Evolutionary conservation across 1,284 basidiomycete species (phyloP).

Genomic region (Rhodotorula sp.): DNA sequence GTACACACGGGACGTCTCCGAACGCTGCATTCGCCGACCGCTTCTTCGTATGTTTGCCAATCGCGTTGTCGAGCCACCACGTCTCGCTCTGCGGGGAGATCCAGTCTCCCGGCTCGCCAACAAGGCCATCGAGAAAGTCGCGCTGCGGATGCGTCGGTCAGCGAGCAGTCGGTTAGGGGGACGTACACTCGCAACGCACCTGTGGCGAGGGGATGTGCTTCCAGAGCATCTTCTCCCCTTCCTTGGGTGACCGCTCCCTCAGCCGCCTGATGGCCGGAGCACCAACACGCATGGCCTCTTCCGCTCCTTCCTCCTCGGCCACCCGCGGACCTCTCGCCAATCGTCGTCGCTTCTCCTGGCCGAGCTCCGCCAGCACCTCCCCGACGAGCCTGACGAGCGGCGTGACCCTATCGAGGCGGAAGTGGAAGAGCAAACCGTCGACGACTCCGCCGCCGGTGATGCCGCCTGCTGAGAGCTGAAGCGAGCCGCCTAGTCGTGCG

Average conservation of each 20-base stretch:
- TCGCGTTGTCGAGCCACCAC: constrained; percentile 29
- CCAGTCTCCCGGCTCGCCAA: constrained; percentile 24
- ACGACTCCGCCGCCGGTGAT: constrained; percentile 26
- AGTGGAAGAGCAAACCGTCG: constrained; percentile 26
- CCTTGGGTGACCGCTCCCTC: neutral
- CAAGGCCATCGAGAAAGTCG: constrained; percentile 21
- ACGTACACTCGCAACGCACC: neutral
- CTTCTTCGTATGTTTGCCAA: constrained; percentile 16
- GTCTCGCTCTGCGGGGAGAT: constrained; percentile 21
- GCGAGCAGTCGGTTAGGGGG: too few species aligned
- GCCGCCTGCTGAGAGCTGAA: constrained; percentile 11
- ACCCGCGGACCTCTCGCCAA: neutral
- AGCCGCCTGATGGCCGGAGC: neutral
- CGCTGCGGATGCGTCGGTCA: neutral
- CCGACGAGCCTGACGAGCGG: neutral
- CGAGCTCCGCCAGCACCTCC: neutral
- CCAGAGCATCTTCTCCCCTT: constrained; percentile 19
- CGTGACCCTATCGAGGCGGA: neutral
- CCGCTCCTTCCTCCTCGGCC: neutral
- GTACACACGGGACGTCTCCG: neutral
- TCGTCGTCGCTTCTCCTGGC: neutral
- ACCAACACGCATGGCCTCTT: neutral
- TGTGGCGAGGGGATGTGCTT: constrained; percentile 1
- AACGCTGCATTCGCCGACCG: neutral
- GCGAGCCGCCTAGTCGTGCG: neutral